phyloP scores from a whole-genome alignment of 2,329 filamentous ascomycete species.

The Scedosporium apiospermum region DNA sequence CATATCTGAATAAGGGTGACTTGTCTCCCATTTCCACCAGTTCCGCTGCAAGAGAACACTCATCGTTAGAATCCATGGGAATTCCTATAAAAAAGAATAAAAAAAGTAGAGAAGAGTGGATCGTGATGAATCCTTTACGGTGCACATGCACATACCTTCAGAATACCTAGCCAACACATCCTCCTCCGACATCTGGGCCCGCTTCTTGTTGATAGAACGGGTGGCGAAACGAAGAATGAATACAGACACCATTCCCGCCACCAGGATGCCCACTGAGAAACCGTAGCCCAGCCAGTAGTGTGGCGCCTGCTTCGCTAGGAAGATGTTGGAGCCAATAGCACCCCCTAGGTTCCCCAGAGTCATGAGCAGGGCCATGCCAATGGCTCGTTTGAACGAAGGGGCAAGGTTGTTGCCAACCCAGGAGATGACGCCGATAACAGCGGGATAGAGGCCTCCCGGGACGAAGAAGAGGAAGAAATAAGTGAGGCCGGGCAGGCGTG shows the following conservation, averaged over 20 bases:
- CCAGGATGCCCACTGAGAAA: slow-evolving; percentile 15
- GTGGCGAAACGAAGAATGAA: slow-evolving; percentile 8
- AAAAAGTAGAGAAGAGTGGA: background rate
- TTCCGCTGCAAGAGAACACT: background rate
- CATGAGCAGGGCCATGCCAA: slow-evolving; percentile 15
- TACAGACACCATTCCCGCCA: background rate
- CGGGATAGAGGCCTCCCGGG: slow-evolving; percentile 19
- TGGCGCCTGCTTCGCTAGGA: slow-evolving; percentile 22
- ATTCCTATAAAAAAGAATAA: background rate
- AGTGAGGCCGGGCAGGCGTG: slow-evolving; percentile 15
- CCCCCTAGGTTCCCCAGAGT: slow-evolving; percentile 15
- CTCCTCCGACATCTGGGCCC: slow-evolving; percentile 11
- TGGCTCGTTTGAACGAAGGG: slow-evolving; percentile 14
- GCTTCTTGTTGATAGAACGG: slow-evolving; percentile 17
- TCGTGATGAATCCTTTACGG: no score
- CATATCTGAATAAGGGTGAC: slow-evolving; percentile 5
- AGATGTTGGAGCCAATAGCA: slow-evolving; percentile 28
- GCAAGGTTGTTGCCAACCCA: slow-evolving; percentile 17
- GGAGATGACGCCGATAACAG: slow-evolving; percentile 17
- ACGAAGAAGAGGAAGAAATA: slow-evolving; percentile 18
- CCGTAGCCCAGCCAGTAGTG: slow-evolving; percentile 26
- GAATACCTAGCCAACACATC: slow-evolving; percentile 10
- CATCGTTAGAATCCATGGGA: background rate
- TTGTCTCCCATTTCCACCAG: slow-evolving; percentile 20
- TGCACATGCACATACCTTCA: slow-evolving; percentile 1